Base-by-base conservation (phyloP, 257 asterid species). In the Nicotiana paniculata region DNA sequence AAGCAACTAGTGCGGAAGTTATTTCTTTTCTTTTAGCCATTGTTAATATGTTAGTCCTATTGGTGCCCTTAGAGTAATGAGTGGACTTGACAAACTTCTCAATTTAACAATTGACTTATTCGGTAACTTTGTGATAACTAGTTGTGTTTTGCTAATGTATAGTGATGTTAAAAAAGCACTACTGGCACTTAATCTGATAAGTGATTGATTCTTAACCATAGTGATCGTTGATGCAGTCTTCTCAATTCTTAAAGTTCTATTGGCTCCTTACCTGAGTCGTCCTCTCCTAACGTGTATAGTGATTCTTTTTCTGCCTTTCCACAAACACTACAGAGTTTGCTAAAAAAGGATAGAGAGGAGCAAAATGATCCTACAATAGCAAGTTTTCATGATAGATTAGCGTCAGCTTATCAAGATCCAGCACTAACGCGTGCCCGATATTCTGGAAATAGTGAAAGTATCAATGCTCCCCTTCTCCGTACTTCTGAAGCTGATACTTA, bases 341-440 rank as follows among this genome's bases (percentile, higher is more conserved):
- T 93, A 87, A 95, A 84, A 80, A 95, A 93, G 85, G 98, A 95
- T 77, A 82, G 89, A 53, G 75, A 81, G n/a, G 99, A 93, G 82
- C 89, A 86, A 75, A 87, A 62, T 15, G 95, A 94, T 80, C 92
- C 94, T 46, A 43, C 85, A 1, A 77, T 89, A 17, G 76, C 90
- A 37, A 88, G 90, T 63, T 96, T 96, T 83, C 89, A 87, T 21
- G 91, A 89, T 53, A 84, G 84, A 85, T 94, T 96, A 7, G 85
- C 83, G 46, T 90, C 90, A 24, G 97, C 97, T 9, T 96, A 96
- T 83, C 86, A 83, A 11, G 97, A 94, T 86, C 99, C 99, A 21
- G 89, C 93, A 4, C 81, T 90, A 88, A 85, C 81, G 21, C 86
- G 93, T 7, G 86, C 78, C 75, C 83, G 68, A 64, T 79, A 77